Conservation (phyloP, 2,329 filamentous ascomycete species). For the Fusarium sp. region DNA sequence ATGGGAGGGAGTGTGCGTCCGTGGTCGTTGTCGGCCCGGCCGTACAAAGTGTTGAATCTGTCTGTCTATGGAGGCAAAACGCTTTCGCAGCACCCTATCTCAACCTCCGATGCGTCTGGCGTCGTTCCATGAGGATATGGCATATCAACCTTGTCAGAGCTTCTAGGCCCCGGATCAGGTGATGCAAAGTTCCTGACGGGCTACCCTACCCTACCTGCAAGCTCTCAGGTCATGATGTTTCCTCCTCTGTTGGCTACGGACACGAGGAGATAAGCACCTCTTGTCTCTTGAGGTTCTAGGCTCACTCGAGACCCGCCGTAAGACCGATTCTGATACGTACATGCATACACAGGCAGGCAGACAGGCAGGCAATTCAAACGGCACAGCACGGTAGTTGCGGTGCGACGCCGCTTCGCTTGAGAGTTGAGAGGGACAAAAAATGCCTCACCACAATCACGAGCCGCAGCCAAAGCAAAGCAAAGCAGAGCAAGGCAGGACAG, state of each 20-base stretch:
- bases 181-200: conserved; percentile 8
- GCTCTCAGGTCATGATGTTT: conserved; percentile 4
- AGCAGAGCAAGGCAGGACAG: conserved; percentile 12
- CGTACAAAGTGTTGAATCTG: conserved; percentile 14
- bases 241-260: conserved; percentile 2
- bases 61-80: conserved; percentile 17
- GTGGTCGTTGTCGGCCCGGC: conserved; percentile 11
- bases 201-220: too few relatives aligned
- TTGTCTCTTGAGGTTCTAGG: conserved; percentile 31
- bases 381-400: conserved; percentile 21
- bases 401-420: conserved; percentile 24
- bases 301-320: conserved; percentile 31
- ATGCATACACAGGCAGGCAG: conserved; percentile 7
- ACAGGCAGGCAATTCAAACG: conserved; percentile 1
- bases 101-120: conserved; percentile 4
- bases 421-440: conserved; percentile 34
- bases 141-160: conserved; percentile 1
- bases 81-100: conserved; percentile 13
- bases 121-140: conserved; percentile 18
- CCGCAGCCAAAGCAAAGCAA: not conserved
- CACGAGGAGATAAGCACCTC: conserved; percentile 25
- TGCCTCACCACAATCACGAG: conserved; percentile 32
- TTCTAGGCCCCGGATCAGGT: conserved; percentile 5
- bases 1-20: conserved; percentile 40
- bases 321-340: conserved; percentile 21